Evolutionary conservation across 768 basidiomycete species (phyloP).

Genomic region (Crassisporium funariophilum): DNA sequence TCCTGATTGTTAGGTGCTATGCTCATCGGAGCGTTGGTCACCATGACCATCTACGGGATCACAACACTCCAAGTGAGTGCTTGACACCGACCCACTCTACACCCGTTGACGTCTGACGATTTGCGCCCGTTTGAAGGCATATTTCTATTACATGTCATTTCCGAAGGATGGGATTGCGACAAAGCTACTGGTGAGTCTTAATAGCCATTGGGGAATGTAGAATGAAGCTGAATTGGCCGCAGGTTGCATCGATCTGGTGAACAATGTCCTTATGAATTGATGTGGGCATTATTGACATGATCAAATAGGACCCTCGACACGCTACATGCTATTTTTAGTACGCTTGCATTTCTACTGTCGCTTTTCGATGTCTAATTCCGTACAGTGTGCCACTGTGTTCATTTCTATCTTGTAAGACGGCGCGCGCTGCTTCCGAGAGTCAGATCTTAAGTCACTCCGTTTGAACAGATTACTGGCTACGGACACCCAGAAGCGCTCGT

Average conservation of each 20-base stretch:
- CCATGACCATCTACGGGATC: slow-evolving; percentile 44
- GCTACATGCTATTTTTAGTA: slow-evolving; percentile 42
- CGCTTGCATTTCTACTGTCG: slow-evolving; percentile 11
- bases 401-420: slow-evolving; percentile 43
- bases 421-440: not conserved
- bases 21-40: slow-evolving; percentile 37
- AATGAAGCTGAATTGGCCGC: not conserved
- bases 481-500: slow-evolving; percentile 27
- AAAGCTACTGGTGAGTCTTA: slow-evolving; percentile 36
- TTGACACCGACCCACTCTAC: not conserved
- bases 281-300: not conserved
- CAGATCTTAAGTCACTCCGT: not conserved
- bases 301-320: slow-evolving; percentile 45
- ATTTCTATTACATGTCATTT: slow-evolving; percentile 45
- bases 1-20: slow-evolving; percentile 38
- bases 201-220: not conserved
- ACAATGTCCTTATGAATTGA: not conserved
- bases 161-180: slow-evolving; percentile 36
- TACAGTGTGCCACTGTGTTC: slow-evolving; percentile 43
- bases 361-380: not conserved
- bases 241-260: slow-evolving; percentile 40
- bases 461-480: slow-evolving; percentile 40
- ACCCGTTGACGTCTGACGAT: not conserved
- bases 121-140: slow-evolving; percentile 28
- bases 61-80: slow-evolving; percentile 42